Evolutionary conservation across 768 basidiomycete genomes (phyloP).

Genomic region (Boletales sp.): DNA sequence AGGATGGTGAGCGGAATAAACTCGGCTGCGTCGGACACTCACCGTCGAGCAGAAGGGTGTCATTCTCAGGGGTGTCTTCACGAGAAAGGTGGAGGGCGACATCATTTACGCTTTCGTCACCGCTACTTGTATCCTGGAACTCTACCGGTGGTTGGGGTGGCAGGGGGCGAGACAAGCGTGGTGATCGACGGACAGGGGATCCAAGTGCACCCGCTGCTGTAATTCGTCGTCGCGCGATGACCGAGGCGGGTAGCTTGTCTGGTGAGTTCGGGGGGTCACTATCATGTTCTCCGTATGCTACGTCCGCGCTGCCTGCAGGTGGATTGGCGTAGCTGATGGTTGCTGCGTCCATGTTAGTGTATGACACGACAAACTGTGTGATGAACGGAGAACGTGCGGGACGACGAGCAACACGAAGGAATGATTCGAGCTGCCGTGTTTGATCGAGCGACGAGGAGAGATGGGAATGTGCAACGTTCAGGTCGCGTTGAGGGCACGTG

Average conservation of each 20-base stretch:
- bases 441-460: conserved; percentile 12
- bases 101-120: conserved; percentile 25
- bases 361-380: not conserved
- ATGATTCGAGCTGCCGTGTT: not conserved
- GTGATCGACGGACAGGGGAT: conserved; percentile 46
- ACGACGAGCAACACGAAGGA: not conserved
- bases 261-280: conserved; percentile 48
- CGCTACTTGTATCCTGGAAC: conserved; percentile 20
- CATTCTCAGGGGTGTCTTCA: conserved; percentile 49
- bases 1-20: conserved; percentile 7
- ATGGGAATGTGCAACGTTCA: conserved; percentile 15
- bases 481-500: conserved; percentile 32
- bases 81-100: conserved; percentile 30
- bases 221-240: conserved; percentile 28
- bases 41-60: conserved; percentile 45
- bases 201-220: conserved; percentile 23
- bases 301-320: conserved; percentile 36
- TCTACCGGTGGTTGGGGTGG: conserved; percentile 21
- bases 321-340: conserved; percentile 25
- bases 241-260: conserved; percentile 43
- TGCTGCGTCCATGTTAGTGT: conserved; percentile 17
- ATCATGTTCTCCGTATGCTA: conserved; percentile 44
- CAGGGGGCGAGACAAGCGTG: conserved; percentile 44
- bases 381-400: not conserved
- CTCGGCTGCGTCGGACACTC: conserved; percentile 5